A percentile compares a stretch with the other conserved stretches of the same genome.
Conservation (phyloP, 2,329 filamentous ascomycete species). For the Chalaropsis ovoidea region DNA sequence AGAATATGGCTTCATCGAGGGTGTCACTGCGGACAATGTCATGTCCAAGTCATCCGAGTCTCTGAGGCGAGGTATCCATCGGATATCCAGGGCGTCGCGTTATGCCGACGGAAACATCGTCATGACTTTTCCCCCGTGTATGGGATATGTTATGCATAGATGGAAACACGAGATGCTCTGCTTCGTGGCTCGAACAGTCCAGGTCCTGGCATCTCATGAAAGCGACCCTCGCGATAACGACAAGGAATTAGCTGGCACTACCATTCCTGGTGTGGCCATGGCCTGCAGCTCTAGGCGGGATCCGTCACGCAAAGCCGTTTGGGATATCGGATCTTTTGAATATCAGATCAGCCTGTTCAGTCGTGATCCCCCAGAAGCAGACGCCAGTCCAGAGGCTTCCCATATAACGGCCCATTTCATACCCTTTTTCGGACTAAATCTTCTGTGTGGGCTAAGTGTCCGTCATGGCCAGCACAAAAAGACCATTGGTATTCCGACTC, state of each 20-base stretch:
- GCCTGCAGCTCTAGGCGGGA: not conserved
- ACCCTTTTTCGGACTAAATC: constrained; percentile 8
- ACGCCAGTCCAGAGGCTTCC: not conserved
- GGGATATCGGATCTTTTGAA: not conserved
- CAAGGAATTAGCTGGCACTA: not conserved
- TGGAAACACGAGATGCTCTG: not conserved
- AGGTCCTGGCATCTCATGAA: not conserved
- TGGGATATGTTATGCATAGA: not conserved
- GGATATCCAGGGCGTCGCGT: not conserved
- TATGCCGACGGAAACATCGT: not conserved
- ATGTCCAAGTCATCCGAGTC: not conserved
- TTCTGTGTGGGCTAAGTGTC: constrained; percentile 5
- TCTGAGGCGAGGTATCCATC: not conserved
- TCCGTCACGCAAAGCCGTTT: not conserved
- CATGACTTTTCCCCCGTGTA: not conserved
- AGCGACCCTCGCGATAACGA: not conserved
- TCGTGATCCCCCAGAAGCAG: not conserved
- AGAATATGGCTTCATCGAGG: not conserved
- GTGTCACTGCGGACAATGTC: not conserved
- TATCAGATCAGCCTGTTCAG: not conserved
- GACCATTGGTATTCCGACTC: not conserved
- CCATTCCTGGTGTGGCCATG: not conserved
- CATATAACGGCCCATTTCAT: not conserved
- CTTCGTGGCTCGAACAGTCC: not conserved
- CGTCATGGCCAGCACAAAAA: not conserved